These are phyloP conservation scores for Rheum nobile DNA, from an alignment of 148 eudicot species.

Conservation along the genomic window DNA sequence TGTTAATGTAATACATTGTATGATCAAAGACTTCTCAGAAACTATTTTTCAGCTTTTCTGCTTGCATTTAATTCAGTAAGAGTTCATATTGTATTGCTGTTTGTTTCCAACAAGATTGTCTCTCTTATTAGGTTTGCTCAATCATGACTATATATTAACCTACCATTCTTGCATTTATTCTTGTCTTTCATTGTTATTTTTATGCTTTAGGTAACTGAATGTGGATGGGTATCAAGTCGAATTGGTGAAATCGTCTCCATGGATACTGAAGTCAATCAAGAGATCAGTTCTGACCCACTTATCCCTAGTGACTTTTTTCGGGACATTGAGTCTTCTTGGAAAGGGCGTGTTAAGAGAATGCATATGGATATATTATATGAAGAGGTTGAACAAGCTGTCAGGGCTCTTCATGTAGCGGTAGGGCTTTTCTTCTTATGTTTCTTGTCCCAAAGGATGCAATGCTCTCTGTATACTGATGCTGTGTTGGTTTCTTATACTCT, in stretches of 20 bases:
- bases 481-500: not conserved
- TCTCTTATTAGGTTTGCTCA: not conserved
- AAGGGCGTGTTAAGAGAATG: slow-evolving; percentile 79
- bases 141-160: not conserved
- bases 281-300: slow-evolving; percentile 29
- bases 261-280: slow-evolving; percentile 63
- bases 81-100: not conserved
- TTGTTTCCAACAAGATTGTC: not conserved
- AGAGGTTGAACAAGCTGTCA: slow-evolving; percentile 78
- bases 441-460: not conserved
- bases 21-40: not conserved
- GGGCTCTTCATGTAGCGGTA: slow-evolving; percentile 66
- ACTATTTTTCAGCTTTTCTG: not conserved
- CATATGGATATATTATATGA: slow-evolving; percentile 60
- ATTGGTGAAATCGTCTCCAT: slow-evolving; percentile 67
- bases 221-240: slow-evolving; percentile 51
- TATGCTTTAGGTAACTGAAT: slow-evolving; percentile 55
- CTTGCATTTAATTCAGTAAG: not conserved
- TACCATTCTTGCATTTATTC: not conserved
- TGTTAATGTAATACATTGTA: not conserved
- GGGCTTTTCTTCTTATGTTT: slow-evolving; percentile 18
- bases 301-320: slow-evolving; percentile 73
- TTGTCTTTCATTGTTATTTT: not conserved
- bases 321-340: slow-evolving; percentile 91
- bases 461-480: not conserved